A percentile compares a stretch with the other conserved stretches of the same genome.
Conservation (phyloP, 495 filamentous ascomycete genomes). For the Daldinia bambusicola region DNA sequence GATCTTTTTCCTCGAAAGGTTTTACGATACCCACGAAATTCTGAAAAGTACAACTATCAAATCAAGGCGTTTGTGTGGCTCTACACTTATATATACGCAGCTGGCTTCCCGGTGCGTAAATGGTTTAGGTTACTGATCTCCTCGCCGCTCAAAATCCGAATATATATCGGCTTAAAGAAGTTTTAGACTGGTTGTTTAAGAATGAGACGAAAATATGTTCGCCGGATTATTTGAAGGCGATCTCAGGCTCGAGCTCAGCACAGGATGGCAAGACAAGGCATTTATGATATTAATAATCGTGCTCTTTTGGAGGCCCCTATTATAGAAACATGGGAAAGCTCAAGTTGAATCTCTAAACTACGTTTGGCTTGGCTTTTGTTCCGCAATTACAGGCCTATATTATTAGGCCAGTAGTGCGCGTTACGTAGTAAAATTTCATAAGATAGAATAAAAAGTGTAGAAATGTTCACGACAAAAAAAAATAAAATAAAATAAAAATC, state of each 20-base stretch:
- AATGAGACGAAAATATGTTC: not conserved
- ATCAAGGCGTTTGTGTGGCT: not conserved
- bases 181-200: too few species aligned
- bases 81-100: not conserved
- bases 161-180: too few species aligned
- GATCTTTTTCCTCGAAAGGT: constrained; percentile 11
- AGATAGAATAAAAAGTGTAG: too few species aligned
- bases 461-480: too few species aligned
- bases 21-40: constrained; percentile 38
- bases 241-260: not conserved
- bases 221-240: not conserved
- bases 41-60: not conserved
- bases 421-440: too few species aligned
- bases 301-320: too few species aligned
- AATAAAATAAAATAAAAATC: too few species aligned
- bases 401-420: too few species aligned
- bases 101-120: not conserved
- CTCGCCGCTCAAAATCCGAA: not conserved
- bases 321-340: too few species aligned
- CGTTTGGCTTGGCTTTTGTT: not conserved
- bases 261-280: not conserved
- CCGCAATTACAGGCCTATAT: too few species aligned
- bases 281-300: not conserved
- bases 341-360: not conserved
- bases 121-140: not conserved